Conservation (phyloP, 768 basidiomycete genomes). For the Phlegmacium glaucopus region DNA sequence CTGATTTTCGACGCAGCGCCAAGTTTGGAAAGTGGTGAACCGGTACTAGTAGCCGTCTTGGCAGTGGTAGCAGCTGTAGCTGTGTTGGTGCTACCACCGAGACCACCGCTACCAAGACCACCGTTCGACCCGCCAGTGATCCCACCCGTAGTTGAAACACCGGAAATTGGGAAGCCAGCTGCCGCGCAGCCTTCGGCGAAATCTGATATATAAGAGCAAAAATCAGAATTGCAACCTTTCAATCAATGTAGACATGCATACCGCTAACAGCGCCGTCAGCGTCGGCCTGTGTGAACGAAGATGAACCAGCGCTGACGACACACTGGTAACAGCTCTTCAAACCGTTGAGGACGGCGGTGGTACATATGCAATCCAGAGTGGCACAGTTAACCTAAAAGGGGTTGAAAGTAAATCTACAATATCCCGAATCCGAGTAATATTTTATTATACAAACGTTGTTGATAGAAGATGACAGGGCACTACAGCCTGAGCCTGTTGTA, state of each 20-base stretch:
- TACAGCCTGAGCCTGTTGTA: not conserved
- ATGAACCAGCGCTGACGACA: constrained; percentile 2
- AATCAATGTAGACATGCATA: too few relatives aligned
- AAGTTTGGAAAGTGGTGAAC: not conserved
- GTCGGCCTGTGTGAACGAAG: constrained; percentile 8
- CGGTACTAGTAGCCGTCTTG: not conserved
- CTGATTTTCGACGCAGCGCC: not conserved
- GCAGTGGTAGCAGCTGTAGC: not conserved
- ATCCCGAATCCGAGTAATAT: not conserved
- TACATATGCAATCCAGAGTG: constrained; percentile 13
- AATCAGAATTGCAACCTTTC: not conserved
- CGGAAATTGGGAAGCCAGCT: constrained; percentile 9
- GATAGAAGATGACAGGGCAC: not conserved
- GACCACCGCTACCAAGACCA: not conserved
- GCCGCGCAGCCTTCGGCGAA: constrained; percentile 6
- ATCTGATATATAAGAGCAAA: not conserved
- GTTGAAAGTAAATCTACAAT: too few relatives aligned
- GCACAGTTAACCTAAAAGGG: constrained; percentile 3
- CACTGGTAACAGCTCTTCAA: constrained; percentile 13
- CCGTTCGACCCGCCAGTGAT: not conserved
- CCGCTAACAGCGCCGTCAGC: constrained; percentile 2
- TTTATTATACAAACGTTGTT: too few relatives aligned
- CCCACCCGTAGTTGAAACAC: not conserved
- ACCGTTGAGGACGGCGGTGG: constrained; percentile 1
- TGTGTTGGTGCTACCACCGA: too few relatives aligned